Evolutionary conservation across 2,329 filamentous ascomycete species (phyloP), one percentile per base, ranked within the genome.

Genomic region (Neofusicoccum ribis): DNA sequence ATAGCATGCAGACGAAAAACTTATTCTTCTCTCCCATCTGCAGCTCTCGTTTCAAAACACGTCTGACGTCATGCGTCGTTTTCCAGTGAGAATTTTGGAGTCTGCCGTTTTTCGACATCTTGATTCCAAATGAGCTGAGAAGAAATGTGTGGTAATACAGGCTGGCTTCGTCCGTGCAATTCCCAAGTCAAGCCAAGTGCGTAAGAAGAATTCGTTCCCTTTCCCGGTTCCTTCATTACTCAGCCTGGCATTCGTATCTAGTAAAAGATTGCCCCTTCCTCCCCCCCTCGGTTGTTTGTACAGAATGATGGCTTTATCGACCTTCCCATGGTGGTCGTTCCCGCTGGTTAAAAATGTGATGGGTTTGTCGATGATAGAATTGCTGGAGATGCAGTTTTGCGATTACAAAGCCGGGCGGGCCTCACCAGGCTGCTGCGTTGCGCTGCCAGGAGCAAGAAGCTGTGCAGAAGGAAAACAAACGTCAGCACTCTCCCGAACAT

Each of bases 391-490:
- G 44, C 17, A 3, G 27, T 51, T 52, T 23, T 27, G 54, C 6
- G 36, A 69, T 67, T 76, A 78, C 70, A 78, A 71, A 31, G 76
- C 73, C n/a, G 76, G 72, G 69, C 74, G 71, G 44, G 73, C 74
- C 65, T 72, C 72, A 65, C 69, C 70, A 34, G 70, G 36, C 41
- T 52, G 64, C 64, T 70, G 69, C 27, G 69, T 68, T 39, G 70
- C 68, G 36, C 34, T 44, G 17, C 74, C 73, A 31, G 75, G 75
- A 56, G 72, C 74, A 68, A 78, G 70, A 50, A 78, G 75, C 75
- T 77, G 51, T 50, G 12, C 3, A 5, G 12, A 31, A 17, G 6
- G 15, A 36, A 54, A 12, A 12, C 27, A 34, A 31, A 44, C 34
- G 64, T 67, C 41, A 67, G 64, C 60, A 23, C n/a, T 11, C 15